Evolutionary conservation across 768 basidiomycete species (phyloP).

Genomic region (Inosperma sp.): DNA sequence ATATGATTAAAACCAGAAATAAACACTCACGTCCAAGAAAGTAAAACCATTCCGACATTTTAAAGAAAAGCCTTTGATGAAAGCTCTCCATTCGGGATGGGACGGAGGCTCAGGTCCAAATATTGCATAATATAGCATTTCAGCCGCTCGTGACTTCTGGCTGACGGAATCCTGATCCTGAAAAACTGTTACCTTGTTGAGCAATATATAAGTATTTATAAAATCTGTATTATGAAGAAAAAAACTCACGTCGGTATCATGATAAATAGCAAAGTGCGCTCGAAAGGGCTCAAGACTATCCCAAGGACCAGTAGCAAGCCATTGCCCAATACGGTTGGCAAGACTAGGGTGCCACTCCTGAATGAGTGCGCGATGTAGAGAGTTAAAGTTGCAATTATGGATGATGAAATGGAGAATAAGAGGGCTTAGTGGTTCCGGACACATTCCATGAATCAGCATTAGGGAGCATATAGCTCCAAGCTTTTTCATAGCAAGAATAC

Average conservation of each 20-base stretch:
- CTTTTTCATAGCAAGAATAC: background rate
- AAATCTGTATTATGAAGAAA: too few species aligned
- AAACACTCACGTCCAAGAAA: background rate
- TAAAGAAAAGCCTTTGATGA: background rate
- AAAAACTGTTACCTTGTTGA: background rate
- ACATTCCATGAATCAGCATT: background rate
- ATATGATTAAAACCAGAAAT: too few species aligned
- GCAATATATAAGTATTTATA: background rate
- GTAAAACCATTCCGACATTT: background rate
- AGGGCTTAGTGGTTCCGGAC: constrained; percentile 2
- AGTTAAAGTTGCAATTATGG: background rate
- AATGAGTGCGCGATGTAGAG: background rate
- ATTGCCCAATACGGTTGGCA: background rate
- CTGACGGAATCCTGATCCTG: background rate
- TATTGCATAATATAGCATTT: background rate
- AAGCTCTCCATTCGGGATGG: constrained; percentile 7
- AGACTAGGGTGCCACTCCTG: constrained; percentile 1
- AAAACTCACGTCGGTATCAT: background rate
- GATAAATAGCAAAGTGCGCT: background rate
- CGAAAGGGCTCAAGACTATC: background rate
- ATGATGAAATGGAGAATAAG: constrained; percentile 1
- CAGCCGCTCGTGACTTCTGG: background rate
- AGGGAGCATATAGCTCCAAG: background rate
- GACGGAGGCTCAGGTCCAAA: background rate
- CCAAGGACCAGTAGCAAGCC: background rate